Percentiles rank a stretch among this genome's conserved stretches.
Evolutionary conservation across 1,139 yeast genomes (phyloP).

Genomic region (Geotrichum reessii): DNA sequence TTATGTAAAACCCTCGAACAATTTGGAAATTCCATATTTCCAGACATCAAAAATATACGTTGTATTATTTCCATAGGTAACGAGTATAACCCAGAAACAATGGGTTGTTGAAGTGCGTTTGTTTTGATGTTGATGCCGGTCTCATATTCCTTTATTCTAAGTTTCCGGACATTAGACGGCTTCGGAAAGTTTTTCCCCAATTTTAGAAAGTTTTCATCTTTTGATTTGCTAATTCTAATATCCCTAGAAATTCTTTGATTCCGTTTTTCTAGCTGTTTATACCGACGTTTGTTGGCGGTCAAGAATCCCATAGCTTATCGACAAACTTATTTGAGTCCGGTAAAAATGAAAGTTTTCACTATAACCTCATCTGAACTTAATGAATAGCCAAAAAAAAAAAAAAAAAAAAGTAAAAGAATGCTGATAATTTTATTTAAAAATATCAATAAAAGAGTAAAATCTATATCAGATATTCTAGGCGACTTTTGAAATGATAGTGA

Average conservation of each 20-base stretch:
- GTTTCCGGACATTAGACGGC: not conserved
- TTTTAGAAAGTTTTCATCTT: not conserved
- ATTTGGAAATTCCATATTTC: constrained; percentile 11
- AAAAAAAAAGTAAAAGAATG: too few species aligned
- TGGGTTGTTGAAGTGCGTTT: not conserved
- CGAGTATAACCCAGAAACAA: constrained; percentile 7
- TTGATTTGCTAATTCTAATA: not conserved
- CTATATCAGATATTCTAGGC: not conserved
- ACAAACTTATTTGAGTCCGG: not conserved
- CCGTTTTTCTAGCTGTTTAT: not conserved
- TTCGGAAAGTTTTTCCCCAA: not conserved
- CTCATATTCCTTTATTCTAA: not conserved
- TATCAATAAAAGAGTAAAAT: not conserved
- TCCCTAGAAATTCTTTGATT: not conserved
- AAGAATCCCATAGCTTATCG: constrained; percentile 7
- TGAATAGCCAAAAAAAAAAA: not conserved
- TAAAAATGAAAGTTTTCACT: not conserved
- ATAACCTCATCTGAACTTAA: not conserved
- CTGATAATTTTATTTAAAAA: not conserved
- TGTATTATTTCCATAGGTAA: constrained; percentile 12
- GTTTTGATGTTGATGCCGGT: not conserved
- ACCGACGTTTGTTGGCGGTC: constrained; percentile 1
- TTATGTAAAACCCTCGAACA: constrained; percentile 5
- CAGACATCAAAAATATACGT: constrained; percentile 11
- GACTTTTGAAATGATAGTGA: not conserved